phyloP scores from a whole-genome alignment of 2,329 filamentous ascomycete genomes.

The Eutypella sp. region DNA sequence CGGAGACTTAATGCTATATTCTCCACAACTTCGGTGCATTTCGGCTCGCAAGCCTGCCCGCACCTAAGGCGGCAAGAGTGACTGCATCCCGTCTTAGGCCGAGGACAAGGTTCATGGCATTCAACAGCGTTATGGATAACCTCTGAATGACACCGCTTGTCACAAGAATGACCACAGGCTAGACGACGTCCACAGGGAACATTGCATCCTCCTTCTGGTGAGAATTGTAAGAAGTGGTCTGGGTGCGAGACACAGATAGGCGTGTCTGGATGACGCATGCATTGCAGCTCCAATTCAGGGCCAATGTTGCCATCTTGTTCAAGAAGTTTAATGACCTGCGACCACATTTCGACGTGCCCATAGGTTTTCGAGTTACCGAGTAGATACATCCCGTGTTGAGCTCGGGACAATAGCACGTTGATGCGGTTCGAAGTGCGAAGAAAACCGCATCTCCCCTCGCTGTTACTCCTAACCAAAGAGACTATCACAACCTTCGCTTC shows the following conservation, averaged over 20 bases:
- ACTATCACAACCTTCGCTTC: conserved; percentile 68
- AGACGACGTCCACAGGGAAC: conserved; percentile 45
- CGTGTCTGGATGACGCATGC: conserved; percentile 54
- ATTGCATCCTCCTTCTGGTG: conserved; percentile 60
- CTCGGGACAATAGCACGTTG: conserved; percentile 63
- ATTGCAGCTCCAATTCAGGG: conserved; percentile 46
- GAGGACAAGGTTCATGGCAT: conserved; percentile 41
- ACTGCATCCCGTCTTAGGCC: conserved; percentile 35
- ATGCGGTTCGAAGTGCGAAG: conserved; percentile 61
- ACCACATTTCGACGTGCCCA: conserved; percentile 57
- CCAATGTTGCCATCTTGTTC: conserved; percentile 42
- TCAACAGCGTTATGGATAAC: conserved; percentile 40
- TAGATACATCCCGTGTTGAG: conserved; percentile 65
- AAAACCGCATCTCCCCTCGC: conserved; percentile 55
- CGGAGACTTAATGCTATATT: conserved; percentile 25
- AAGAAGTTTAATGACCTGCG: conserved; percentile 50
- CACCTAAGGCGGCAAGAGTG: conserved; percentile 41
- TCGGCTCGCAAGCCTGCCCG: conserved; percentile 35
- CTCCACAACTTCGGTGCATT: conserved; percentile 30
- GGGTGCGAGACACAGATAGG: conserved; percentile 45
- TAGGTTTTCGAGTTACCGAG: conserved; percentile 62
- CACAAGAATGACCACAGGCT: conserved; percentile 44
- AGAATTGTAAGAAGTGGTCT: conserved; percentile 50
- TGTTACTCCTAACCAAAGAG: conserved; percentile 67
- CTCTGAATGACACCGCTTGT: conserved; percentile 41